Base-by-base conservation (phyloP, 352 stramenopile species). In the Phytophthora cajani region DNA sequence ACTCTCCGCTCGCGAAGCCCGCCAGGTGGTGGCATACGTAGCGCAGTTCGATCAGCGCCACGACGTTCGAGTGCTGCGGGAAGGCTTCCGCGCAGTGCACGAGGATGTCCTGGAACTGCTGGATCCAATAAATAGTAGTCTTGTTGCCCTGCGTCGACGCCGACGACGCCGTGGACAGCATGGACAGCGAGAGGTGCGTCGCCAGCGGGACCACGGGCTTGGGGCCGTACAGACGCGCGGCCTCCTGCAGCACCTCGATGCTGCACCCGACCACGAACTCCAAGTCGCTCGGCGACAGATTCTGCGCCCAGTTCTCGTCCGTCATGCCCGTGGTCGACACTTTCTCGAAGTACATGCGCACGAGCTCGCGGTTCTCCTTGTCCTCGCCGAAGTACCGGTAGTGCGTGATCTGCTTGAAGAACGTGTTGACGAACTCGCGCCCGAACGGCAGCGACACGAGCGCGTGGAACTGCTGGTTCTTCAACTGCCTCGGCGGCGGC, bases 1-100 rank as follows among this genome's bases (percentile, higher is more conserved):
- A 85, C 49, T 78, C 69, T 14, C 70, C 72, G n/a, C 74, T 85
- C 8, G 82, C 75, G 56, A 93, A 91, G 2, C 81, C 79, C 6
- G 87, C 79, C 52, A 94, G 77, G 36, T 96, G 87, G 50, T 96
- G 89, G 38, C 83, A 91, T 3, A 94, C 89, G 33, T 92, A 96
- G 11, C 89, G 84, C 3, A 94, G 77, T 62, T 96, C 89, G 47
- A 95, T 82, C 7, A 96, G 67, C 25, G 85, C 83, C 5, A 93
- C 69, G 17, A 92, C 72, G 52, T 91, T 77, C 7, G 73, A 80
- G 62, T 89, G 90, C 40, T 79, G 74, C 17, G 89, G 88, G 40
- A 95, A 95, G 3, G 85, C 78, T 49, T 92, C 80, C 1, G 81
- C 71, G 42, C 87, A 94, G 50, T 87, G 85, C 16, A 77, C 67